Base-by-base conservation (phyloP, 208 protist genomes). In the Kentomonas sorsogonicus region DNA sequence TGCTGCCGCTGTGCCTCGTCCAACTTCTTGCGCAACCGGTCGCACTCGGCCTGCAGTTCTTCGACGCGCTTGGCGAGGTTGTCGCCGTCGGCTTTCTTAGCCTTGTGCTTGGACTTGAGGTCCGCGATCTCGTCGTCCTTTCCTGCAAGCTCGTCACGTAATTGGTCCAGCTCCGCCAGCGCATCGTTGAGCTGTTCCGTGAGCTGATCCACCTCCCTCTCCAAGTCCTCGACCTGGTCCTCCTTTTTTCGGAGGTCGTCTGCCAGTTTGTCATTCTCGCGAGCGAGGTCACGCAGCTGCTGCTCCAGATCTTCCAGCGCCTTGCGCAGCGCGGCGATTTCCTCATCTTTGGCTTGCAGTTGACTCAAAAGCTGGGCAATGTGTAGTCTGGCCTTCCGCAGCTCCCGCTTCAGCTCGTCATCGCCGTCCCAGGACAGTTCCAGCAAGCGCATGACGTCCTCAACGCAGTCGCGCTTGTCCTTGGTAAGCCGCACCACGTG, bases 391-490 rank as follows among this genome's bases (percentile, higher is more conserved):
- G 69, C 40, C 31, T 71, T 74, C 27, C 63, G 61, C 9, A 77
- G 25, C 39, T 66, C 29, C 16, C 57, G 68, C 43, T 74, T 78
- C 25, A 50, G 48, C 41, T 80, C 77, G 22, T 83, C 74, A 43
- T 85, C 81, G 30, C 62, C 65, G 25, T 73, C 61, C 81, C 84
- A 92, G 27, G 80, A 63, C 23, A 67, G 55, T 61, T 92, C 84
- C 34, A 92, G 72, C 22, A 75, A 45, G 26, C 75, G 66, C 80
- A 92, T 88, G 39, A 92, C 48, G 54, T 92, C 80, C 43, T 92
- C 80, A 7, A 88, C 67, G 23, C 65, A 85, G 31, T 86, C 80
- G 0, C 72, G 71, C 51, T 85, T 92, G 59, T 92, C 80, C 44
- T 84, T 89, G 22, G 72, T 69, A 30, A 84, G 62, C 26, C 69